Base-by-base conservation (phyloP, 2,329 filamentous ascomycete genomes). In the Fusarium concolor region DNA sequence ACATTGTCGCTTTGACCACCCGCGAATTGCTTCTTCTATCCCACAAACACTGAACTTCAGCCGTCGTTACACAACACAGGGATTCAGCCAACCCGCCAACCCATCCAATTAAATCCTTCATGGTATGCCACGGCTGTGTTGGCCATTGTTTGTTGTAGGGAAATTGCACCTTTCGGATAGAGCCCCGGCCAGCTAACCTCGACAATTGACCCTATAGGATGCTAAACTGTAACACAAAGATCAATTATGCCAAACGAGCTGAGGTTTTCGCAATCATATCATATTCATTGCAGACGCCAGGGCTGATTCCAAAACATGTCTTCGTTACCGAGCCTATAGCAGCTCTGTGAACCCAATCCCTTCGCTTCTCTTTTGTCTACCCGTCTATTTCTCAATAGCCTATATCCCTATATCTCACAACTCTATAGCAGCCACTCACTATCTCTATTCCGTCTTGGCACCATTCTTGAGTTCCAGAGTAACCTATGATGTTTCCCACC, bases 401-500 rank as follows among this genome's bases (percentile, higher is more conserved):
- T 44, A 35, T 67, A 17, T 22, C 38, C 42, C 28, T 45, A 45
- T 51, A 35, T 10, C 14, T n/a, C 18, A 28, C 31, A 26, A 24
- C 22, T 38, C n/a, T 56, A 68, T 56, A 44, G 41, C 50, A 46
- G 42, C 41, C 49, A 55, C 41, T 28, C 37, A 56, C 22, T 22
- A 14, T 47, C 46, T 62, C 52, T 61, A 59, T 35, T 59, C 50
- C 7, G 60, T 55, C 42, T 72, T 67, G 45, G 60, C 65, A 2
- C 71, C 72, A 2, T 74, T 70, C 56, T 73, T 68, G 28, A 75
- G 52, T 50, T 75, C 73, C 20, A 75, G 56, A 3, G 73, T 75
- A 20, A 75, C 73, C 73, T 75, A 12, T 52, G n/a, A 38, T 26
- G 17, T 26, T n/a, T 44, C 6, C n/a, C 20, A 15, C 28, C 11